Evolutionary conservation across 78 protist species (phyloP).

Genomic region (Speleostelium caveatum): DNA sequence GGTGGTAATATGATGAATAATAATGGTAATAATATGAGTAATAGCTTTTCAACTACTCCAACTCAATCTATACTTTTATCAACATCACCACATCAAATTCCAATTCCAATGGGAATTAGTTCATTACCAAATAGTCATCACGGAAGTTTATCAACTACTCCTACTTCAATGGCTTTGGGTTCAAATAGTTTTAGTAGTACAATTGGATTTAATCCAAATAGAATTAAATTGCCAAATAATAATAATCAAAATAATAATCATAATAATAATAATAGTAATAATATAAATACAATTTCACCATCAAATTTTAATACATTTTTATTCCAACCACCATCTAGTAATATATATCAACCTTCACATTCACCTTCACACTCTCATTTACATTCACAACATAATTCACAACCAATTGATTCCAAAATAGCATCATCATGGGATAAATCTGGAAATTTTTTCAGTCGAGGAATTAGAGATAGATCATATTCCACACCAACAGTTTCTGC

Average conservation of each 20-base stretch:
- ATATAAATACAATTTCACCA: neutral
- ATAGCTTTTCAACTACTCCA: slow-evolving; percentile 2
- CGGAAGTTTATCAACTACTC: slow-evolving; percentile 17
- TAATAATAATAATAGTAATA: slow-evolving; percentile 16
- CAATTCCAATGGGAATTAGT: neutral
- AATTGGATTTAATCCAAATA: slow-evolving; percentile 22
- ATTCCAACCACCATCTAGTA: slow-evolving; percentile 2
- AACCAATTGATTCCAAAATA: slow-evolving; percentile 21
- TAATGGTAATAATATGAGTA: neutral
- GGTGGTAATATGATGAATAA: neutral
- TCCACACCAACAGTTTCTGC: slow-evolving; percentile 28
- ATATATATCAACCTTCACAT: neutral
- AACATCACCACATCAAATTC: slow-evolving; percentile 5
- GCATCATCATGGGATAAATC: slow-evolving; percentile 69
- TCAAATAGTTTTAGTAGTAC: slow-evolving; percentile 31
- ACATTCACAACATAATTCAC: neutral
- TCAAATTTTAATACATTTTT: slow-evolving; percentile 1
- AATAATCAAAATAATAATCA: no score
- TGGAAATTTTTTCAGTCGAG: slow-evolving; percentile 17
- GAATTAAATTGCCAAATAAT: no score
- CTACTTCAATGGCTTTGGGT: neutral
- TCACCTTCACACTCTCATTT: neutral
- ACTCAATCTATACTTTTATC: neutral
- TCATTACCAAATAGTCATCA: neutral
- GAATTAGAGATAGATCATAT: slow-evolving; percentile 31